These are phyloP conservation scores for Arachis stenosperma DNA, from an alignment of 306 rosid genomes.

Conservation along the genomic window DNA sequence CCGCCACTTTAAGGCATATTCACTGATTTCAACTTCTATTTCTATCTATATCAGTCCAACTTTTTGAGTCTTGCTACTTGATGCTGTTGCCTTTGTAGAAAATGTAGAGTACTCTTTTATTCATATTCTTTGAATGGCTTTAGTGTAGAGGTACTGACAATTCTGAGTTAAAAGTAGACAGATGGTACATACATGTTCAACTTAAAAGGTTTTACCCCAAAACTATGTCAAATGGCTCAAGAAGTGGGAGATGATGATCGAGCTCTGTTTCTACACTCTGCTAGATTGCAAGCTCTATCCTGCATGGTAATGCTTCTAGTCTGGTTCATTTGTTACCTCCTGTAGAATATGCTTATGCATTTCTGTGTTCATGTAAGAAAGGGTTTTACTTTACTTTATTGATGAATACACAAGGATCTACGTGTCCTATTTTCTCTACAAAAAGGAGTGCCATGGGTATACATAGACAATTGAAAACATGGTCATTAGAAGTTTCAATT, in stretches of 20 bases:
- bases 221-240: conserved; percentile 92
- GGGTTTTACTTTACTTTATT: conserved; percentile 26
- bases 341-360: conserved; percentile 19
- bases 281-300: conserved; percentile 77
- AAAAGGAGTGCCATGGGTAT: conserved; percentile 20
- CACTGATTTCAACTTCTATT: conserved; percentile 25
- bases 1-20: conserved; percentile 28
- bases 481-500: conserved; percentile 22
- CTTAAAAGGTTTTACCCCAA: conserved; percentile 95
- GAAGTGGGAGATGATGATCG: conserved; percentile 74
- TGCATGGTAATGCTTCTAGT: conserved; percentile 62
- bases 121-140: conserved; percentile 22
- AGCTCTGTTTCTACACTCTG: conserved; percentile 74
- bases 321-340: conserved; percentile 29
- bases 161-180: conserved; percentile 66
- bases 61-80: conserved; percentile 1
- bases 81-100: conserved; percentile 30
- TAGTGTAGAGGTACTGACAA: conserved; percentile 53
- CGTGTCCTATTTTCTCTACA: not conserved
- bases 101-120: conserved; percentile 1
- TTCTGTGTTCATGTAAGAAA: conserved; percentile 20
- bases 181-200: conserved; percentile 94
- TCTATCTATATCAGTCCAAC: conserved; percentile 12
- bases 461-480: conserved; percentile 22
- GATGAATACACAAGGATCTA: conserved; percentile 29